phyloP scores from a whole-genome alignment of 2,329 filamentous ascomycete genomes.

The Sclerotinia nivalis region DNA sequence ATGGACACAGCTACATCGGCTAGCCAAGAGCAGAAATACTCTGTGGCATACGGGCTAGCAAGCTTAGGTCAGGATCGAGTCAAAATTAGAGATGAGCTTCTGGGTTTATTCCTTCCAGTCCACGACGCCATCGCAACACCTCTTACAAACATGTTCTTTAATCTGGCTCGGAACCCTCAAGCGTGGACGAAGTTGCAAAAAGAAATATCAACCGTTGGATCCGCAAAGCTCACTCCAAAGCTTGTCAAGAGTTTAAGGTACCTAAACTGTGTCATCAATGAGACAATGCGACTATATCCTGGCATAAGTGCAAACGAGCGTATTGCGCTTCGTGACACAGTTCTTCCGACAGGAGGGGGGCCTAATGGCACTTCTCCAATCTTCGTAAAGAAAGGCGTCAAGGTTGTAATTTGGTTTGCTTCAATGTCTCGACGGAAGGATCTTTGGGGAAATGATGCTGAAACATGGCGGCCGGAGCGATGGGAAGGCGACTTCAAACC shows the following conservation, averaged over 20 bases:
- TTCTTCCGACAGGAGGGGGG: neutral
- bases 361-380: neutral
- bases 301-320: constrained; percentile 7
- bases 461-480: constrained; percentile 2
- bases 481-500: neutral
- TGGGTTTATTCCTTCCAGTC: neutral
- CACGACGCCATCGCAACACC: constrained; percentile 1
- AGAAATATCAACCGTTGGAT: neutral
- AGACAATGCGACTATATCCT: constrained; percentile 66
- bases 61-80: constrained; percentile 1
- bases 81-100: constrained; percentile 2
- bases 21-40: neutral
- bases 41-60: neutral
- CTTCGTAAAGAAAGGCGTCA: neutral
- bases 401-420: neutral
- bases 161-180: neutral
- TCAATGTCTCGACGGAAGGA: neutral
- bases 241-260: neutral
- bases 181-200: neutral
- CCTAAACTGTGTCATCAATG: constrained; percentile 53
- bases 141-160: constrained; percentile 4
- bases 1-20: neutral
- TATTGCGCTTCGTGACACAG: neutral
- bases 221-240: constrained; percentile 3
- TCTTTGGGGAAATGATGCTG: neutral